Conservation (phyloP, 2,329 filamentous ascomycete genomes). For the Colletotrichum gigasporum region DNA sequence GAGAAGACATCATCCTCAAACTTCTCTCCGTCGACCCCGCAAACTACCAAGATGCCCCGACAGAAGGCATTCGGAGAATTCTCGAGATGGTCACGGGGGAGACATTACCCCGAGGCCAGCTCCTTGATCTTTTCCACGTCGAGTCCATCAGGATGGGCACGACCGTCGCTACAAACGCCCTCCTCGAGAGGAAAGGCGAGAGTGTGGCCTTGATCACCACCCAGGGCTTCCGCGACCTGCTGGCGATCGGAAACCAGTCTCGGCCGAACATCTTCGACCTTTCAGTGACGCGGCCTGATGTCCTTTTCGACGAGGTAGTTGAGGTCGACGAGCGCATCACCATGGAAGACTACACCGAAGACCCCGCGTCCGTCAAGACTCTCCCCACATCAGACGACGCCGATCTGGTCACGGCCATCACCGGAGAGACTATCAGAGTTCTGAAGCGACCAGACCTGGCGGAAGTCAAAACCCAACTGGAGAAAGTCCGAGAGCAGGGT, state of each 20-base stretch:
- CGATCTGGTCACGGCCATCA: constrained; percentile 68
- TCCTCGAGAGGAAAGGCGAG: constrained; percentile 80
- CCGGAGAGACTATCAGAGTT: constrained; percentile 75
- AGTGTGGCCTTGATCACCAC: constrained; percentile 76
- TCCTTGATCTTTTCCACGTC: constrained; percentile 46
- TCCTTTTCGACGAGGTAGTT: constrained; percentile 74
- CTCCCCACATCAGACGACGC: constrained; percentile 50
- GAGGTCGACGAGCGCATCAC: constrained; percentile 82
- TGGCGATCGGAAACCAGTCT: constrained; percentile 78
- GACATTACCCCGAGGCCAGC: constrained; percentile 43
- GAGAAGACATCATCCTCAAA: constrained; percentile 76
- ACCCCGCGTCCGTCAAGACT: constrained; percentile 65
- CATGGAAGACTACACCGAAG: constrained; percentile 77
- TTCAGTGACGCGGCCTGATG: constrained; percentile 72
- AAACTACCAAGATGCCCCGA: constrained; percentile 78
- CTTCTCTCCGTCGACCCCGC: constrained; percentile 76
- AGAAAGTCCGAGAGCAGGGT: constrained; percentile 69
- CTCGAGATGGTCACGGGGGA: constrained; percentile 44
- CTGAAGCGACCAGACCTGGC: constrained; percentile 66
- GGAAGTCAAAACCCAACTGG: constrained; percentile 64
- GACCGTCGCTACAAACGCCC: constrained; percentile 79
- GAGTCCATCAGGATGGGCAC: constrained; percentile 85
- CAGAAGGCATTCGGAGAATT: constrained; percentile 73
- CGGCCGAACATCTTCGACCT: constrained; percentile 79
- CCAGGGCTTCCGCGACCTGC: constrained; percentile 76